phyloP scores from a whole-genome alignment of 2,329 filamentous ascomycete genomes.

The Rasamsonia emersonii region DNA sequence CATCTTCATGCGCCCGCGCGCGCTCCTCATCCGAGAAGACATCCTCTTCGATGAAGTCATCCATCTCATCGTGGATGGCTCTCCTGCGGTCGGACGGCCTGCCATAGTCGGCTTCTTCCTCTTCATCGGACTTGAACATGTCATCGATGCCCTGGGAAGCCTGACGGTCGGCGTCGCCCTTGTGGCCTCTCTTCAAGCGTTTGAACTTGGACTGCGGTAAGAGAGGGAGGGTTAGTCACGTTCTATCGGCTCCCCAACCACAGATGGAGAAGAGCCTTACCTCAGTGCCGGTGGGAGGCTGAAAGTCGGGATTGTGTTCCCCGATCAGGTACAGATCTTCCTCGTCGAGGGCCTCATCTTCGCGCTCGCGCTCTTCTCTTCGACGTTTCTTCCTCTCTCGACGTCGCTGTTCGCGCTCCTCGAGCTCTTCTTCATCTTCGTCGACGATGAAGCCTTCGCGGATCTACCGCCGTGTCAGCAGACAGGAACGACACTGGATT shows the following conservation, averaged over 20 bases:
- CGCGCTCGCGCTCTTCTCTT: slow-evolving; percentile 66
- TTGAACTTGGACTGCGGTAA: slow-evolving; percentile 77
- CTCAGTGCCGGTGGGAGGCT: slow-evolving; percentile 59
- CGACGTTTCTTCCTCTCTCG: slow-evolving; percentile 70
- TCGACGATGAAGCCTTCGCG: slow-evolving; percentile 95
- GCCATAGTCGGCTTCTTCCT: slow-evolving; percentile 51
- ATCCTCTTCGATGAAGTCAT: slow-evolving; percentile 96
- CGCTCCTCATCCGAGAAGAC: slow-evolving; percentile 79
- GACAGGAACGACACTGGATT: no score
- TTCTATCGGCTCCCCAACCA: background rate
- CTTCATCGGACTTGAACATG: slow-evolving; percentile 94
- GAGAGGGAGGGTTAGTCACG: slow-evolving; percentile 7
- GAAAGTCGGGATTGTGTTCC: slow-evolving; percentile 63
- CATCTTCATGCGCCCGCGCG: slow-evolving; percentile 74
- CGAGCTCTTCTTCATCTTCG: slow-evolving; percentile 76
- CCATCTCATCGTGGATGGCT: slow-evolving; percentile 67
- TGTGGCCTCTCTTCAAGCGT: slow-evolving; percentile 83
- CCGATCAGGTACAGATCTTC: slow-evolving; percentile 95
- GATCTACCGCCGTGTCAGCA: slow-evolving; percentile 48
- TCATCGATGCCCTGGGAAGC: slow-evolving; percentile 70
- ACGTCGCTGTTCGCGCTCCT: slow-evolving; percentile 52
- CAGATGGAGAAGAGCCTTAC: slow-evolving; percentile 38
- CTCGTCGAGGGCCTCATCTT: slow-evolving; percentile 79
- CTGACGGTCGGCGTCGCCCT: slow-evolving; percentile 49
- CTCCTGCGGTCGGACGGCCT: slow-evolving; percentile 41